Evolutionary conservation across 306 rosid genomes (phyloP).

Genomic region (Sicyos edulis): DNA sequence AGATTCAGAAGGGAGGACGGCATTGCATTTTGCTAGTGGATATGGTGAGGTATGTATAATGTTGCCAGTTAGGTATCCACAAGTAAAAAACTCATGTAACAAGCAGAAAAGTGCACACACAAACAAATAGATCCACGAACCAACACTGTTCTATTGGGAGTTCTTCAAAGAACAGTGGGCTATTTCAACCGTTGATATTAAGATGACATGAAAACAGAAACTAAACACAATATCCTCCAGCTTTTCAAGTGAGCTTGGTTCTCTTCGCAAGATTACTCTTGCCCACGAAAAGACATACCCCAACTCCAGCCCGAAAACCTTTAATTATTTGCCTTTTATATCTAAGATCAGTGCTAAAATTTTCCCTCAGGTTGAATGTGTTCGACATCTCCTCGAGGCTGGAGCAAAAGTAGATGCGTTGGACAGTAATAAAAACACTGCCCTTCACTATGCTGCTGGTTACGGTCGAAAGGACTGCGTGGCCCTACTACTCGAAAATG

Average conservation of each 20-base stretch:
- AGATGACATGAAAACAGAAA: too few species aligned
- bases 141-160: too few species aligned
- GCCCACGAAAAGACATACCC: too few species aligned
- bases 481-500: constrained; percentile 80
- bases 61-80: not conserved
- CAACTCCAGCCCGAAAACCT: too few species aligned
- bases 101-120: too few species aligned
- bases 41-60: constrained; percentile 82
- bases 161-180: too few species aligned
- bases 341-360: not conserved
- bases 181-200: too few species aligned
- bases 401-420: constrained; percentile 93
- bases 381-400: constrained; percentile 90
- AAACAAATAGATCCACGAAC: too few species aligned
- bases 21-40: constrained; percentile 96
- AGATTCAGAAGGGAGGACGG: constrained; percentile 96
- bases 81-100: too few species aligned
- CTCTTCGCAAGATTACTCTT: too few species aligned
- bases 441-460: constrained; percentile 99
- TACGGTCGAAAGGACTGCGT: constrained; percentile 97
- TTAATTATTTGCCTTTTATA: not conserved
- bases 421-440: constrained; percentile 93
- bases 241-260: too few species aligned
- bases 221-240: too few species aligned
- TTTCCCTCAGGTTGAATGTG: constrained; percentile 77